Evolutionary conservation across 1,284 basidiomycete genomes (phyloP), one percentile per base, ranked within the genome.

Genomic region (Malassezia arunalokei): DNA sequence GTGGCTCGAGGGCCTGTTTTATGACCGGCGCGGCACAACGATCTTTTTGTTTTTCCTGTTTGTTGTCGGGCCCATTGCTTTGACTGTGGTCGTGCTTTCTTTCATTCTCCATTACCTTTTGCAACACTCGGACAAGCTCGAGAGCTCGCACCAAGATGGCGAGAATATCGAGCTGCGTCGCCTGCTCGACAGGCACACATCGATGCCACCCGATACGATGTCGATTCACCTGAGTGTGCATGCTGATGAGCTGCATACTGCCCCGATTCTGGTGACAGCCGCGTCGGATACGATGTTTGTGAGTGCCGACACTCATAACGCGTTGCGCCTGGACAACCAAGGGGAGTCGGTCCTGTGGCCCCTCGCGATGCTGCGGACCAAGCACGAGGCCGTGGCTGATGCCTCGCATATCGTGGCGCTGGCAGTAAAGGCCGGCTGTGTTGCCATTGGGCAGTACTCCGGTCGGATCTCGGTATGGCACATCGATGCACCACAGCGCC

Each of bases 51-150:
- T 55, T 12, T 30, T 55, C 12, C 12, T 55, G 17, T 55, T 50
- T 32, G 82, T 94, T 66, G 76, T 90, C 1, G 73, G 88, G 1
- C 92, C 92, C 0, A 92, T 94, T 66, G 80, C 82, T 2, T 78
- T 78, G 1, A 92, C 89, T 0, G 85, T 85, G 3, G 76, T 79
- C 31, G 73, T 81, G 1, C 78, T 96, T 3, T 95, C 86, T 72
- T 78, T 80, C 7, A 75, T 96, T 17, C 76, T 94, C 11, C 78
- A 87, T n/a, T 91, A 91, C 69, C 78, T 98, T 1, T 77, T 95
- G 54, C 92, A 92, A 75, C 85, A 94, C 60, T 82, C 88, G 0
- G 89, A 96, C 56, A 79, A 90, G 1, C 79, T 95, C 12, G 89
- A 91, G 64, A 17, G 33, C 27, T 40, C 39, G 14, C 88, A 54